Conservation (phyloP, 2,329 filamentous ascomycete species). For the Penicillium brevicompactum region DNA sequence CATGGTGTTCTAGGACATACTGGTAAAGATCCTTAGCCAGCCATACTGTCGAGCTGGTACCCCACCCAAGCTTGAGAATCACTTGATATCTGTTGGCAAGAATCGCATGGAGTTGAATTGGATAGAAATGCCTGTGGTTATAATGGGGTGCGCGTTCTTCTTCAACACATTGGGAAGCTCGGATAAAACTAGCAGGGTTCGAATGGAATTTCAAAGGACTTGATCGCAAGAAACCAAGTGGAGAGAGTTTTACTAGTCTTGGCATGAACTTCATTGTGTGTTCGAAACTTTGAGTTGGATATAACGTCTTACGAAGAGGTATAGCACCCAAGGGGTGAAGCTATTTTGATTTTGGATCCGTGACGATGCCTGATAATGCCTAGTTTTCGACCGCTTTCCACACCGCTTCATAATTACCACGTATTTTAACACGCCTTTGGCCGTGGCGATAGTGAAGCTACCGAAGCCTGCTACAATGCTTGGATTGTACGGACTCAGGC, state of each 20-base stretch:
- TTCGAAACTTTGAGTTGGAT: background rate
- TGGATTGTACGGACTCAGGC: too few relatives aligned
- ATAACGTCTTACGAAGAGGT: background rate
- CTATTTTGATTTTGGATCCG: too few relatives aligned
- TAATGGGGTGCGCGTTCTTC: background rate
- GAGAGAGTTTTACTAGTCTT: background rate
- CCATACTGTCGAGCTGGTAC: conserved; percentile 45
- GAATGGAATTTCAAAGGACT: background rate
- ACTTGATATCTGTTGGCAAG: conserved; percentile 41
- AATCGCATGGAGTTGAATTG: conserved; percentile 32
- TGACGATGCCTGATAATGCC: too few relatives aligned
- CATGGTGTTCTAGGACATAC: conserved; percentile 12
- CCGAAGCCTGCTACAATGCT: too few relatives aligned
- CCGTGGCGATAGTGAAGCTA: too few relatives aligned
- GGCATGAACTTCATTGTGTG: background rate
- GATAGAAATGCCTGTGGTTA: conserved; percentile 1
- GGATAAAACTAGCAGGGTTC: background rate
- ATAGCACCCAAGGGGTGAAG: too few relatives aligned
- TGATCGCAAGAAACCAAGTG: background rate
- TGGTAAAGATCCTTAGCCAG: conserved; percentile 35
- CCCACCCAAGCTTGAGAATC: conserved; percentile 43
- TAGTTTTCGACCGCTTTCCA: too few relatives aligned
- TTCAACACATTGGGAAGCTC: background rate
- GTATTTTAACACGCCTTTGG: too few relatives aligned
- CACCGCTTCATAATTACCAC: too few relatives aligned